Conservation (phyloP, 2,329 filamentous ascomycete species). For the Talaromyces sp. region DNA sequence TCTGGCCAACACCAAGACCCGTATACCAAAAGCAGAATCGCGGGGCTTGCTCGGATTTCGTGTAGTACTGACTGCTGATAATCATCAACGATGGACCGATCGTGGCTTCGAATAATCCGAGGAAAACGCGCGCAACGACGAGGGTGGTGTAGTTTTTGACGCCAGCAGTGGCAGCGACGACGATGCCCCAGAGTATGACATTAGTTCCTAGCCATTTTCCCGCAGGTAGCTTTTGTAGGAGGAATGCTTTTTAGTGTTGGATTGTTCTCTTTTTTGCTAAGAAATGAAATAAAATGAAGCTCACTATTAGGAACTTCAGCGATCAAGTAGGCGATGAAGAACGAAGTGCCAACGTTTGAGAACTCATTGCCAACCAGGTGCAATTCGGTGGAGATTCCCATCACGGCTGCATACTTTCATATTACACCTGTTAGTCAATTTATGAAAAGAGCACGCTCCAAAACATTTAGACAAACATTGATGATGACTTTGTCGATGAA, state of each 20-base stretch:
- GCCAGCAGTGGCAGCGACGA: conserved; percentile 42
- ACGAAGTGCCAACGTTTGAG: conserved; percentile 56
- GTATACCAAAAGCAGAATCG: conserved; percentile 59
- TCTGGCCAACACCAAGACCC: conserved; percentile 55
- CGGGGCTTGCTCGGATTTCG: conserved; percentile 52
- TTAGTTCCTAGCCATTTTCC: conserved; percentile 58
- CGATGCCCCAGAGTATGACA: conserved; percentile 49
- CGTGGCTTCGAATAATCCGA: conserved; percentile 58
- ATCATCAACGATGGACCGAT: conserved; percentile 58
- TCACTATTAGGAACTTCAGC: conserved; percentile 57
- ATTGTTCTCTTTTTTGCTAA: background rate
- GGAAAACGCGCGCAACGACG: conserved; percentile 52
- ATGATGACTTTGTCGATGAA: conserved; percentile 61
- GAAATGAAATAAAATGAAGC: conserved; percentile 9
- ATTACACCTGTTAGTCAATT: conserved; percentile 18
- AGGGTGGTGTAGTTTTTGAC: conserved; percentile 50
- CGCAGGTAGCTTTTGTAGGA: conserved; percentile 57
- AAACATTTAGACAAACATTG: conserved; percentile 40
- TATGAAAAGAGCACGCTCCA: background rate
- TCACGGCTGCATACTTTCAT: conserved; percentile 58
- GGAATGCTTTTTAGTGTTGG: conserved; percentile 39
- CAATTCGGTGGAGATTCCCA: conserved; percentile 56
- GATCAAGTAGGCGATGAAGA: conserved; percentile 58
- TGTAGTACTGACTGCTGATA: conserved; percentile 57
- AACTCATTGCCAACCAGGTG: conserved; percentile 57